Evolutionary conservation across 768 basidiomycete genomes (phyloP), one percentile per base, ranked within the genome.

Genomic region (Podaxis carcinomalis): DNA sequence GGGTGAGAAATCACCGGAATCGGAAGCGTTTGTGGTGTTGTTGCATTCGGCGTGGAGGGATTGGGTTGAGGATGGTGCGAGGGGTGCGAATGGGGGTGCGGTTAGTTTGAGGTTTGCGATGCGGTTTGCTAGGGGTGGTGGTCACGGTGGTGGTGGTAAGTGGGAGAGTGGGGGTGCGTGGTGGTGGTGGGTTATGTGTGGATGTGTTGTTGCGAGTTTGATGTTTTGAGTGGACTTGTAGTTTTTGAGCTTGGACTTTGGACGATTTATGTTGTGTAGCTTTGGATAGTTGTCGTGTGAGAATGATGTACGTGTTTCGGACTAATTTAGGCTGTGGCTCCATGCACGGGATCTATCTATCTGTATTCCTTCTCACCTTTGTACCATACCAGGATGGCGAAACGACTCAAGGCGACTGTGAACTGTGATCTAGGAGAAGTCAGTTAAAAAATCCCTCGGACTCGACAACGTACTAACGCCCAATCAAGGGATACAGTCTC

Each of bases 11-110:
- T 90, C 88, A 62, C 83, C 93, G 1, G 93, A 95, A 70, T 86
- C 80, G 0, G 80, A 95, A 74, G 90, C 89, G 5, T 95, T 95
- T 70, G 83, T 90, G 10, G 70, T 95, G 4, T 79, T 86, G 67
- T 78, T 94, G 73, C 79, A 92, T 61, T 82, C 90, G 0, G 89
- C 89, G 3, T 90, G 86, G 79, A 75, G 79, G 47, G 92, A 93
- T 64, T 93, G 92, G 90, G 78, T 81, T 1, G 75, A 73, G 0
- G 79, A 69, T 28, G 88, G 89, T 0, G 73, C 80, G 3, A 73
- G 76, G 27, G 86, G 87, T 5, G 59, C 59, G 19, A 60, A 60
- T 35, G 51, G 2, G 37, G 59, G n/a, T n/a, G n/a, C 19, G n/a
- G 32, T 36, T 9, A 52, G 58, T 11, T 32, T 52, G 13, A 16